Evolutionary conservation across 495 filamentous ascomycete genomes (phyloP).

Genomic region (Podospora anserina): DNA sequence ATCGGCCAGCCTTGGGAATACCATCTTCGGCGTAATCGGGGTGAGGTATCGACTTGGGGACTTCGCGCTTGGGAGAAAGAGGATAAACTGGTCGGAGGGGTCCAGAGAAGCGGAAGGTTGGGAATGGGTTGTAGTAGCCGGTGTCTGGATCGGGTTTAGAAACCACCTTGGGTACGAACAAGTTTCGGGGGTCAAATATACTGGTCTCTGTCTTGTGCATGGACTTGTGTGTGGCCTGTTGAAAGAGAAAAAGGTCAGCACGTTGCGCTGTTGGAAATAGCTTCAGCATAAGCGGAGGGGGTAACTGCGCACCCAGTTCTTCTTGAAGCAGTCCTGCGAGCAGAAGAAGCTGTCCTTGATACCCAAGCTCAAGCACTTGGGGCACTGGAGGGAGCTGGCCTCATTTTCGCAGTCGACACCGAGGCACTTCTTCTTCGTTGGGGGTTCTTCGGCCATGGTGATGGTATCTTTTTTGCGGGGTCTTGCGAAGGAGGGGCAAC

Average conservation of each 20-base stretch:
- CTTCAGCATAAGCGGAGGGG: not conserved
- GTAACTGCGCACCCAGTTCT: slow-evolving; percentile 76
- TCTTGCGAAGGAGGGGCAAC: slow-evolving; percentile 5
- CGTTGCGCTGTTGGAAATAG: slow-evolving; percentile 1
- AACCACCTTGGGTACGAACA: slow-evolving; percentile 69
- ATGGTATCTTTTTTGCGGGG: not conserved
- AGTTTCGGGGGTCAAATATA: slow-evolving; percentile 55
- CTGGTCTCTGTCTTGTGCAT: slow-evolving; percentile 82
- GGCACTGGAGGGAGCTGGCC: slow-evolving; percentile 82
- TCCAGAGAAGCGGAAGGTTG: slow-evolving; percentile 77
- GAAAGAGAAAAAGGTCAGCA: slow-evolving; percentile 17
- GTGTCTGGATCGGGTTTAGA: slow-evolving; percentile 89
- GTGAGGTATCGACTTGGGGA: slow-evolving; percentile 76
- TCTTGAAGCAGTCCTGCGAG: slow-evolving; percentile 98
- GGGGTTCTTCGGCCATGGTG: slow-evolving; percentile 47
- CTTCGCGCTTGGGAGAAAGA: slow-evolving; percentile 64
- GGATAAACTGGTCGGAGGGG: slow-evolving; percentile 84
- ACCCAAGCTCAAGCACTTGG: slow-evolving; percentile 85
- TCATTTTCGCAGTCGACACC: slow-evolving; percentile 80
- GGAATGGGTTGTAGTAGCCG: slow-evolving; percentile 86
- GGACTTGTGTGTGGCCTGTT: slow-evolving; percentile 76
- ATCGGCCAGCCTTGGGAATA: slow-evolving; percentile 73
- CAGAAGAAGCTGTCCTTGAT: slow-evolving; percentile 91
- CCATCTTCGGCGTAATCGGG: slow-evolving; percentile 86
- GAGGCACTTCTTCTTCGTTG: slow-evolving; percentile 66